These are phyloP conservation scores for Podospora pseudoanserina DNA, from an alignment of 495 filamentous ascomycete species.

Conservation along the genomic window DNA sequence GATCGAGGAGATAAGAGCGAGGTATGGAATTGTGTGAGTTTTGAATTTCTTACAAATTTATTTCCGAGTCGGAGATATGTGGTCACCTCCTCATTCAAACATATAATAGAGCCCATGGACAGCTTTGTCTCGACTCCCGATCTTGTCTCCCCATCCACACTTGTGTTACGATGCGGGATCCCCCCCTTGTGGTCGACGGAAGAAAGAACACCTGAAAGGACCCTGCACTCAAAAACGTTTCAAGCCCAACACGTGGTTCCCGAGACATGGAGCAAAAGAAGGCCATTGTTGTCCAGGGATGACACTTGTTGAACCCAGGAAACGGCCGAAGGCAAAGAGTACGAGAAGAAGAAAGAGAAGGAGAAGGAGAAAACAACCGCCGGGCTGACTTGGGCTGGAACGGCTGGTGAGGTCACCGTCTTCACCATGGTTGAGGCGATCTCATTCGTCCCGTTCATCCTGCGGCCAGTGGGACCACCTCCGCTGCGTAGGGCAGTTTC, in stretches of 20 bases:
- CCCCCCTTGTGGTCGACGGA: not conserved
- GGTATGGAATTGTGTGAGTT: not conserved
- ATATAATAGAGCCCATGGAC: not conserved
- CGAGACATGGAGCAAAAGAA: not conserved
- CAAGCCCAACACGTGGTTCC: not conserved
- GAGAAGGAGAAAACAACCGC: not conserved
- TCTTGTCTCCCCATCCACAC: not conserved
- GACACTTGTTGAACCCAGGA: not conserved
- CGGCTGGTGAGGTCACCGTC: not conserved
- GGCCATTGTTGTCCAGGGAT: not conserved
- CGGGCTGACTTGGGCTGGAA: not conserved
- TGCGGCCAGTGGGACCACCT: not conserved
- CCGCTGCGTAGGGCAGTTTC: not conserved
- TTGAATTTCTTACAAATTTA: not conserved
- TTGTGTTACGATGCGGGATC: not conserved
- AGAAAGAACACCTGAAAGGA: not conserved
- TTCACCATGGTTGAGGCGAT: not conserved
- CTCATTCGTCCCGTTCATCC: not conserved
- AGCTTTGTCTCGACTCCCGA: not conserved
- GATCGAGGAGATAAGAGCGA: not conserved
- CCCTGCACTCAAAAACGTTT: not conserved
- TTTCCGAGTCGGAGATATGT: not conserved
- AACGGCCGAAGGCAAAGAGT: not conserved
- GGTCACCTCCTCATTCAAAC: not conserved
- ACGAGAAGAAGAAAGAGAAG: not conserved